A percentile compares a stretch with the other conserved stretches of the same genome.
These are phyloP conservation scores for Sphaerulina musiva DNA, from an alignment of 2,329 filamentous ascomycete genomes.

Conservation along the genomic window DNA sequence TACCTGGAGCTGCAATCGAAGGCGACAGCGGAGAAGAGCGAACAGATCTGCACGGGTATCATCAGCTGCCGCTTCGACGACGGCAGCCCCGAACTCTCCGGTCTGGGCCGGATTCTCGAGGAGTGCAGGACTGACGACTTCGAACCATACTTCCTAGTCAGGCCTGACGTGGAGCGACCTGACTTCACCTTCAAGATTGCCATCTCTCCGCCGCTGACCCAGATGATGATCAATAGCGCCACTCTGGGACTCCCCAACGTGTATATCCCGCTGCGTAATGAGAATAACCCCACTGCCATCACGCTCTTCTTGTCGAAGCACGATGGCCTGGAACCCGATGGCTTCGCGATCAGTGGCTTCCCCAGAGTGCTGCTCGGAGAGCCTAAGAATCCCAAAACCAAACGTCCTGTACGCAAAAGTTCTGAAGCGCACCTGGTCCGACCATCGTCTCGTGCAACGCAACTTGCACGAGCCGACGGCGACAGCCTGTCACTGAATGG, in stretches of 20 bases:
- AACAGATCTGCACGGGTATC: conserved; percentile 29
- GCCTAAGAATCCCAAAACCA: conserved; percentile 12
- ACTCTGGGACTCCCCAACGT: conserved; percentile 31
- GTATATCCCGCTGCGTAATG: conserved; percentile 30
- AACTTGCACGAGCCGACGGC: conserved; percentile 15
- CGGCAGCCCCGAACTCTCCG: conserved; percentile 30
- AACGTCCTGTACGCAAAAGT: conserved; percentile 21
- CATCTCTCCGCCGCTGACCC: conserved; percentile 24
- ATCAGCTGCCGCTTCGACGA: conserved; percentile 34
- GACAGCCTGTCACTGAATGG: conserved; percentile 28
- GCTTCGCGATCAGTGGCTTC: conserved; percentile 34
- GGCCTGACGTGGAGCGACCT: conserved; percentile 21
- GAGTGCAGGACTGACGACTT: conserved; percentile 27
- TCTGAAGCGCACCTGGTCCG: conserved; percentile 21
- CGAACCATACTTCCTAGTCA: conserved; percentile 33
- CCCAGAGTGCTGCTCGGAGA: conserved; percentile 31
- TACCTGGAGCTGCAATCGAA: conserved; percentile 35
- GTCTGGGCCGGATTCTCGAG: conserved; percentile 29
- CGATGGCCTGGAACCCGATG: conserved; percentile 30
- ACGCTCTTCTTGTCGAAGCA: conserved; percentile 31
- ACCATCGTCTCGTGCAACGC: conserved; percentile 3
- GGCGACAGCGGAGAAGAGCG: conserved; percentile 28
- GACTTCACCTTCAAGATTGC: conserved; percentile 25
- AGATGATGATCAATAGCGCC: conserved; percentile 27
- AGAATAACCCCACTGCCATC: conserved; percentile 30